A percentile compares a stretch with the other conserved stretches of the same genome.
These are phyloP conservation scores for Acanthamoeba castellanii DNA, from an alignment of 208 protist genomes.

Conservation along the genomic window DNA sequence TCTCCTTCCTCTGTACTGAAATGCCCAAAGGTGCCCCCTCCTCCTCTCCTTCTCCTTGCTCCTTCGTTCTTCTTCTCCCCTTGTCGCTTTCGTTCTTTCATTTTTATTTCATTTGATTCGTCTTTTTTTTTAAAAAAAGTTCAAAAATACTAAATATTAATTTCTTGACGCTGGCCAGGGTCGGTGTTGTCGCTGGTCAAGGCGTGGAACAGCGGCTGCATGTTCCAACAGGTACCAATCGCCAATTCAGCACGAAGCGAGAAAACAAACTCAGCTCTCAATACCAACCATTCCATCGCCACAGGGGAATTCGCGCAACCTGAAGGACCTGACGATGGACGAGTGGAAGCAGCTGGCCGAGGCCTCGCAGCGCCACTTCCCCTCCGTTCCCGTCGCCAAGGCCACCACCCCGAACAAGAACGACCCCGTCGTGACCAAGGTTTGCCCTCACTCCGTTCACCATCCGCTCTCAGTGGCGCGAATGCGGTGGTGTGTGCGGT, in stretches of 20 bases:
- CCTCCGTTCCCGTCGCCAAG: not conserved
- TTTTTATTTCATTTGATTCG: not conserved
- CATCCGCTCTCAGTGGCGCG: too few species aligned
- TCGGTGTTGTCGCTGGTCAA: not conserved
- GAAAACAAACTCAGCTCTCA: not conserved
- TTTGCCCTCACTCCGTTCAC: not conserved
- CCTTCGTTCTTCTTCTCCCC: not conserved
- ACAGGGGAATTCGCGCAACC: not conserved
- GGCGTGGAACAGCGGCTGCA: constrained; percentile 15
- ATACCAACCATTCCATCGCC: too few species aligned
- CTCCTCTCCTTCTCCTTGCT: not conserved
- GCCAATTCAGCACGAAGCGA: too few species aligned
- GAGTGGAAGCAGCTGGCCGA: constrained; percentile 21
- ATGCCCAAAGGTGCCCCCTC: not conserved
- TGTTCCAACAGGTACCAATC: not conserved
- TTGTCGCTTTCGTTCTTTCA: not conserved
- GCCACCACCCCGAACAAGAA: not conserved
- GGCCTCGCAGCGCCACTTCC: constrained; percentile 7
- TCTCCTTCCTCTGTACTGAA: not conserved
- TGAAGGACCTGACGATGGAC: constrained; percentile 7
- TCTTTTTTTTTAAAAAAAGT: not conserved
- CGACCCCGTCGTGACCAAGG: not conserved
- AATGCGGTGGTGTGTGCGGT: too few species aligned
- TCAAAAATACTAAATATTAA: too few species aligned
- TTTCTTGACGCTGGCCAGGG: not conserved